phyloP scores from a whole-genome alignment of 108 stramenopile genomes.

The Fragilaria radians region DNA sequence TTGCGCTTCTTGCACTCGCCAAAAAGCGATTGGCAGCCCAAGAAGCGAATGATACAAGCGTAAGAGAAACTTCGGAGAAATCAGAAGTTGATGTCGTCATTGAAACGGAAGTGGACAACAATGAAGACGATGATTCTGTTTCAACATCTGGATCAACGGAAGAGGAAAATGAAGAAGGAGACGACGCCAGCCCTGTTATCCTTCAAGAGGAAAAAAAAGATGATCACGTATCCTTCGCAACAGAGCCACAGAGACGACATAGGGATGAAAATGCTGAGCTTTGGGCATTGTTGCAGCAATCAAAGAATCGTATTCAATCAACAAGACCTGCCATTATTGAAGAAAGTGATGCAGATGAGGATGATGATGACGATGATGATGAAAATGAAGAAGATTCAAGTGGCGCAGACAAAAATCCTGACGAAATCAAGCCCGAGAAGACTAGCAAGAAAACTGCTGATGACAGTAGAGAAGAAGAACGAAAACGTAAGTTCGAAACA shows the following conservation, averaged over 20 bases:
- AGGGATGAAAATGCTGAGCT: conserved; percentile 1
- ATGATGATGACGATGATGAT: background rate
- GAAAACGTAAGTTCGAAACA: background rate
- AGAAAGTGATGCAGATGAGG: background rate
- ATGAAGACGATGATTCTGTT: background rate
- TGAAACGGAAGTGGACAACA: background rate
- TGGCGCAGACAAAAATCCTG: background rate
- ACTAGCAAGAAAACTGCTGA: background rate
- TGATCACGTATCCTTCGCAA: background rate
- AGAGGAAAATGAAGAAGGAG: background rate
- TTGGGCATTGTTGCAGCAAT: conserved; percentile 2
- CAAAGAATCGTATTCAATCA: background rate
- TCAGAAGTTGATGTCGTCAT: background rate
- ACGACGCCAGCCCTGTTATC: background rate
- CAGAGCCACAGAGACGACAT: background rate
- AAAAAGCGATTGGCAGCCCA: background rate
- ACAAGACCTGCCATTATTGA: background rate
- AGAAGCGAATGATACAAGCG: background rate
- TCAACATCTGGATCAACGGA: background rate
- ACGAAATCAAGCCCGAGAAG: background rate
- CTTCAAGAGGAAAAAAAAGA: background rate
- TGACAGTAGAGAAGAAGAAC: background rate
- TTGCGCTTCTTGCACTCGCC: background rate
- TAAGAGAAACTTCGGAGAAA: background rate
- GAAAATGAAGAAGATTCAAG: background rate